These are phyloP conservation scores for Gautieria morchelliformis DNA, from an alignment of 768 basidiomycete genomes.

Conservation along the genomic window DNA sequence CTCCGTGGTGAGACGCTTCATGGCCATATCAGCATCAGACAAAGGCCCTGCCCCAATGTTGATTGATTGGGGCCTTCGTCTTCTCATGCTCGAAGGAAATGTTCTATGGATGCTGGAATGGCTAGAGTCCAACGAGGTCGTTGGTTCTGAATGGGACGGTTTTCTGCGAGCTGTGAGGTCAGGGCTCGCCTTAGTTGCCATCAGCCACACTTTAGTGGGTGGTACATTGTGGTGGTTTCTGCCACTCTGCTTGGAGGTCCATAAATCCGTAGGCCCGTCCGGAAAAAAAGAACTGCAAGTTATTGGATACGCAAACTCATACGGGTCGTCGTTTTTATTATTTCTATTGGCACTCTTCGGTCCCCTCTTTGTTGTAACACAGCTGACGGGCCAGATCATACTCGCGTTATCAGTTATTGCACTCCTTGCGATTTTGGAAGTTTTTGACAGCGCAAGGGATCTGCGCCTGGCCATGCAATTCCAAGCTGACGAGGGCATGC, in stretches of 20 bases:
- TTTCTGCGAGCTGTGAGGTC: conserved; percentile 47
- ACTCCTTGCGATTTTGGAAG: conserved; percentile 68
- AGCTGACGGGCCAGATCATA: conserved; percentile 76
- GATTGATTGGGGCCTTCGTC: conserved; percentile 48
- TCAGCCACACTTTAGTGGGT: conserved; percentile 31
- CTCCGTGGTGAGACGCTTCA: conserved; percentile 39
- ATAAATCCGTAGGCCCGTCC: conserved; percentile 19
- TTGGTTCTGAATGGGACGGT: conserved; percentile 32
- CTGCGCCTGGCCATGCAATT: conserved; percentile 21
- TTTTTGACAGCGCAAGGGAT: conserved; percentile 76
- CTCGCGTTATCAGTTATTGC: conserved; percentile 56
- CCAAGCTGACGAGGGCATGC: not conserved
- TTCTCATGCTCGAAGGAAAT: conserved; percentile 48
- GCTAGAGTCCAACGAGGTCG: conserved; percentile 45
- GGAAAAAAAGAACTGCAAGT: conserved; percentile 38
- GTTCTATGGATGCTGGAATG: conserved; percentile 79
- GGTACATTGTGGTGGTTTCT: conserved; percentile 61
- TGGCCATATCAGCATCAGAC: conserved; percentile 62
- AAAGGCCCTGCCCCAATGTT: conserved; percentile 59
- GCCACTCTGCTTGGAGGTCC: conserved; percentile 68
- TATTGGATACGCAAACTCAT: conserved; percentile 83
- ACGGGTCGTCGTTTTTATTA: conserved; percentile 78
- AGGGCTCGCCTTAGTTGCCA: conserved; percentile 38
- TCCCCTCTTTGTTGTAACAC: conserved; percentile 54
- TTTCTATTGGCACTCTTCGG: conserved; percentile 65